Percentiles rank a stretch among this genome's conserved stretches.
phyloP scores from a whole-genome alignment of 352 stramenopile species.

The Thalassiosira exigua region DNA sequence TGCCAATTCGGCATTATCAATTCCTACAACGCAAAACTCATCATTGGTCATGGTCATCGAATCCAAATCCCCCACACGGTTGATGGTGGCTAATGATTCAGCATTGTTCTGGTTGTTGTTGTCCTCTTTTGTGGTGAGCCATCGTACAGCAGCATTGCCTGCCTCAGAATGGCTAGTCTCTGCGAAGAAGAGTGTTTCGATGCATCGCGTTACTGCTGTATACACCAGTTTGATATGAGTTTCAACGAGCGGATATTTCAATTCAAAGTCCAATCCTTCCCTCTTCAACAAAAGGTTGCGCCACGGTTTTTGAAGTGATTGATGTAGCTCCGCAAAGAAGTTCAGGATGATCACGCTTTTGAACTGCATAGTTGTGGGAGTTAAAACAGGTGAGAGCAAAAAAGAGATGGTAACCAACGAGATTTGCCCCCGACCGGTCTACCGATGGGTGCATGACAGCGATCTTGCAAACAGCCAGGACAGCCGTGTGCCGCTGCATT shows the following conservation, averaged over 20 bases:
- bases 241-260: slow-evolving; percentile 64
- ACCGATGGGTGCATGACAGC: no score
- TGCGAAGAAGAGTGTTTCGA: slow-evolving; percentile 73
- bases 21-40: slow-evolving; percentile 54
- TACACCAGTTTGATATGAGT: slow-evolving; percentile 76
- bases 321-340: slow-evolving; percentile 68
- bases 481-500: no score
- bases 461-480: no score
- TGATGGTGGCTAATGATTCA: slow-evolving; percentile 41
- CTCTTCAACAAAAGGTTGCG: slow-evolving; percentile 53
- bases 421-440: no score
- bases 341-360: slow-evolving; percentile 73
- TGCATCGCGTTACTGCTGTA: slow-evolving; percentile 72
- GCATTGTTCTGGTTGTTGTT: slow-evolving; percentile 9
- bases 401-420: no score
- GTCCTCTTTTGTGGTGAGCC: slow-evolving; percentile 47
- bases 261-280: slow-evolving; percentile 36
- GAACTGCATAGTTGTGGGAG: no score
- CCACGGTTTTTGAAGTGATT: slow-evolving; percentile 63
- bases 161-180: slow-evolving; percentile 62
- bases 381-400: no score
- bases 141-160: slow-evolving; percentile 65
- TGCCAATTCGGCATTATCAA: slow-evolving; percentile 60
- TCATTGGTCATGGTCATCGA: slow-evolving; percentile 60
- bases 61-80: slow-evolving; percentile 58